phyloP scores from a whole-genome alignment of 2,329 filamentous ascomycete genomes.

The Drechmeria coniospora region DNA sequence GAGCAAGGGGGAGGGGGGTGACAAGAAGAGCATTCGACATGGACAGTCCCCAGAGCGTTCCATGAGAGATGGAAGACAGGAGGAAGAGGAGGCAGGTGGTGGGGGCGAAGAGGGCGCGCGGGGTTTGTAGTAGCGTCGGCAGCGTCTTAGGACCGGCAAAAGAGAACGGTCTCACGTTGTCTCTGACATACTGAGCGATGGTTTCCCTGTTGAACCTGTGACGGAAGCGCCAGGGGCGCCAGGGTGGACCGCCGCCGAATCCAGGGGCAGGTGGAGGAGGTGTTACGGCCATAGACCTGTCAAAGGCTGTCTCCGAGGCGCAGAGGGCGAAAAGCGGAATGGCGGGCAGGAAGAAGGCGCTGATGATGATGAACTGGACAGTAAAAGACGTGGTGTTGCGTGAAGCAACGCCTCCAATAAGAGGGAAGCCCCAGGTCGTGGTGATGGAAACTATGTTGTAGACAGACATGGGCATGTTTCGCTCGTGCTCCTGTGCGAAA shows the following conservation, averaged over 20 bases:
- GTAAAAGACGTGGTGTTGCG: conserved; percentile 23
- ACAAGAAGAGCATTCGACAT: conserved; percentile 32
- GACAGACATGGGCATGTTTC: conserved; percentile 26
- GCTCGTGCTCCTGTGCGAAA: conserved; percentile 31
- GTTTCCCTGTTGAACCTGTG: conserved; percentile 17
- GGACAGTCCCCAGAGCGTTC: conserved; percentile 30
- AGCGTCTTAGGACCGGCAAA: conserved; percentile 18
- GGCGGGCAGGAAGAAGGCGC: conserved; percentile 28
- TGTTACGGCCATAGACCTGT: conserved; percentile 18
- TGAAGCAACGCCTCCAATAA: conserved; percentile 35
- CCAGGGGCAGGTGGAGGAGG: conserved; percentile 7
- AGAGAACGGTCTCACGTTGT: conserved; percentile 22
- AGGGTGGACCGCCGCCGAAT: conserved; percentile 5
- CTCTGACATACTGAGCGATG: conserved; percentile 19
- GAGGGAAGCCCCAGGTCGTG: conserved; percentile 37
- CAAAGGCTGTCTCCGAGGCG: conserved; percentile 37
- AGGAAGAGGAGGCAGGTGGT: conserved; percentile 31
- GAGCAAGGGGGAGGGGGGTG: conserved; percentile 24
- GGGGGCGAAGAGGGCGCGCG: conserved; percentile 32
- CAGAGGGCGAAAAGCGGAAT: conserved; percentile 31
- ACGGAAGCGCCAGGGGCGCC: conserved; percentile 11
- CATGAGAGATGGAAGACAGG: conserved; percentile 28
- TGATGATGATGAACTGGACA: conserved; percentile 36
- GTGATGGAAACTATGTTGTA: conserved; percentile 28
- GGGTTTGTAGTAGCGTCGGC: conserved; percentile 24